A percentile compares a stretch with the other conserved stretches of the same genome.
Evolutionary conservation across 2,329 filamentous ascomycete species (phyloP).

Genomic region (Dendrostoma leiphaemia): DNA sequence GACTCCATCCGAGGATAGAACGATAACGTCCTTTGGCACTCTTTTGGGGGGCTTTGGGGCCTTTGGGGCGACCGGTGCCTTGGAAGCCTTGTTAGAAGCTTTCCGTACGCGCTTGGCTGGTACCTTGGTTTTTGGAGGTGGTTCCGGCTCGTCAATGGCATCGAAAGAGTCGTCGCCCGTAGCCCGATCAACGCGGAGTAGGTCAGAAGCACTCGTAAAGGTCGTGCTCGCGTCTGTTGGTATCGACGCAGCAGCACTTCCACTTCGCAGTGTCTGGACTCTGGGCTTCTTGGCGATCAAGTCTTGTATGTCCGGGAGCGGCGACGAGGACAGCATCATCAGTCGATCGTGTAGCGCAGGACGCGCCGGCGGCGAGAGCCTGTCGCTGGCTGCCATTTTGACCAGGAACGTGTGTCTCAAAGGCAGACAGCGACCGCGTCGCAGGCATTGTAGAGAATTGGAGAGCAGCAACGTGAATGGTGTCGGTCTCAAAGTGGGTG

Average conservation of each 20-base stretch:
- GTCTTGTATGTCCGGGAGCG: slow-evolving; percentile 52
- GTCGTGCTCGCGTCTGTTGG: slow-evolving; percentile 33
- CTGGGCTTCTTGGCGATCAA: slow-evolving; percentile 38
- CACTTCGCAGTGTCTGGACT: slow-evolving; percentile 32
- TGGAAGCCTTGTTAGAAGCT: background rate
- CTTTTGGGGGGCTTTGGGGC: slow-evolving; percentile 6
- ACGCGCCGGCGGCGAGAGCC: slow-evolving; percentile 29
- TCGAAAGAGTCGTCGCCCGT: slow-evolving; percentile 3
- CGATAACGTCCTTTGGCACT: slow-evolving; percentile 16
- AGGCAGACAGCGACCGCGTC: slow-evolving; percentile 40
- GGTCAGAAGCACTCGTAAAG: slow-evolving; percentile 41
- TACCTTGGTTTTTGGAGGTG: background rate
- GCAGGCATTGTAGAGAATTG: slow-evolving; percentile 40
- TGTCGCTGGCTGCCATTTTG: slow-evolving; percentile 29
- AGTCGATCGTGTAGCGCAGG: slow-evolving; percentile 25
- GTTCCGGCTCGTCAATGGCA: slow-evolving; percentile 9
- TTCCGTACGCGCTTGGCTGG: background rate
- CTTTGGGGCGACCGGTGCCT: background rate
- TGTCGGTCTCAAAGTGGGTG: background rate
- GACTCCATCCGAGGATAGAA: slow-evolving; percentile 16
- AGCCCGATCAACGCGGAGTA: slow-evolving; percentile 33
- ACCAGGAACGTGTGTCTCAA: slow-evolving; percentile 28
- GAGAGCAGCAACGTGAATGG: slow-evolving; percentile 17
- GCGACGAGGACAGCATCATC: slow-evolving; percentile 46
- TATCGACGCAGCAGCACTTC: slow-evolving; percentile 35